Base-by-base conservation (phyloP, 192 early-diverging fungal species). In the Entophlyctis luteolus region DNA sequence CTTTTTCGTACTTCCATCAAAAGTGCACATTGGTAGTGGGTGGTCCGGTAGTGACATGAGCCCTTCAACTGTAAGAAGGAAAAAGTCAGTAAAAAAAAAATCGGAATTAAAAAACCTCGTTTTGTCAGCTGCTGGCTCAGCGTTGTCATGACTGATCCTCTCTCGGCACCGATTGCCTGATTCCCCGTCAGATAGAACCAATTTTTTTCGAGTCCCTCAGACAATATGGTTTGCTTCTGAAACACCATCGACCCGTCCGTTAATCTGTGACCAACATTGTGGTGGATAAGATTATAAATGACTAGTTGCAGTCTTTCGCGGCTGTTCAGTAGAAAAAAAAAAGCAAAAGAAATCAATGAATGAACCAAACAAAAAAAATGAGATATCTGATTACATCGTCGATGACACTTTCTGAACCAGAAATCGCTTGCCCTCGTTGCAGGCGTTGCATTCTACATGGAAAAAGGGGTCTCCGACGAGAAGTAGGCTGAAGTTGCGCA, bases 191-290 rank as follows among this genome's bases (percentile, higher is more conserved):
- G 22, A 60, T 60, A 60, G 3, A 60, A 32, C 58, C 58, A 60
- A 28, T 60, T 60, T 45, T 60, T 38, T 60, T 60, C 58, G 23
- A 60, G 39, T 1, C 16, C 58, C 1, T 60, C 58, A n/a, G n/a
- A n/a, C 22, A 46, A 60, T 25, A 60, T 60, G 58, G 47, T 28
- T 10, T 10, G 22, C 25, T 60, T 60, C 31, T 38, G 37, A 42
- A 60, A 60, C 6, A 60, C 58, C 58, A 60, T 60, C 16, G 58
- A 60, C 20, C 58, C 58, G 25, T 60, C 58, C 10, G 58, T 60
- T 16, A 60, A 45, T 42, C 47, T 60, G 6, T 46, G 58, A 2
- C 58, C 58, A 18, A 45, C 58, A 28, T 60, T 60, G 8, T n/a
- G 22, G 35, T 60, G 58, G 32, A 60, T 60, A 8, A 60, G 39